These are phyloP conservation scores for Litchi chinensis DNA, from an alignment of 345 rosid species.

Conservation along the genomic window DNA sequence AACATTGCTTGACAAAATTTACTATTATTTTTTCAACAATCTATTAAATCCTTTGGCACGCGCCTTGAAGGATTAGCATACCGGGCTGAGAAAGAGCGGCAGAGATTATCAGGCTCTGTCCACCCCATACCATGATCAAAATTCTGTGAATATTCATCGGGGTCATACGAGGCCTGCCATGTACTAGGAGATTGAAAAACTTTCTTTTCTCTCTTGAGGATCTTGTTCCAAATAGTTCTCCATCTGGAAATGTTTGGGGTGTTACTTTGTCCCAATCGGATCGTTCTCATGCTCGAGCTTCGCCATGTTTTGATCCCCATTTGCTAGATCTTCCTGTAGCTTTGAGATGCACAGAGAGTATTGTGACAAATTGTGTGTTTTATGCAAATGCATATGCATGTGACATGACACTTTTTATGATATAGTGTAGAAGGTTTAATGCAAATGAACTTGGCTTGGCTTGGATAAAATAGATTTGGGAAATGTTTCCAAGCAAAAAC, in stretches of 20 bases:
- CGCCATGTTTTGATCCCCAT: constrained; percentile 28
- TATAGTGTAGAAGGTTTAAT: background rate
- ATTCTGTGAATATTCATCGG: constrained; percentile 48
- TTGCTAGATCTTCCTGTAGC: background rate
- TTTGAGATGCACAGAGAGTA: background rate
- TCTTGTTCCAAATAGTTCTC: constrained; percentile 44
- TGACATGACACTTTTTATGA: background rate
- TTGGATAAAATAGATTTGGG: background rate
- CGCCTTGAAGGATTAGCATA: constrained; percentile 47
- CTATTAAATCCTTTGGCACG: background rate
- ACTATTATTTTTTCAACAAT: background rate
- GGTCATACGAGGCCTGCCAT: constrained; percentile 40
- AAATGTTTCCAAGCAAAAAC: background rate
- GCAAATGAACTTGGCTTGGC: constrained; percentile 5
- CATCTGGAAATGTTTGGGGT: constrained; percentile 20
- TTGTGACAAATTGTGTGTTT: background rate
- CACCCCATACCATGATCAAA: constrained; percentile 57
- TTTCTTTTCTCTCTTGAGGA: constrained; percentile 41
- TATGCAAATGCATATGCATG: background rate
- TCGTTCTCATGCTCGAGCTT: constrained; percentile 17
- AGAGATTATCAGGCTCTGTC: constrained; percentile 50
- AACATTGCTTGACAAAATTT: background rate
- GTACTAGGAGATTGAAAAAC: constrained; percentile 21
- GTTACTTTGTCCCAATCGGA: constrained; percentile 23
- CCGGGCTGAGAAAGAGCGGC: constrained; percentile 60